A percentile compares a stretch with the other conserved stretches of the same genome.
These are phyloP conservation scores for Oryza australiensis DNA, from an alignment of 176 grass and related monocot genomes.

Conservation along the genomic window DNA sequence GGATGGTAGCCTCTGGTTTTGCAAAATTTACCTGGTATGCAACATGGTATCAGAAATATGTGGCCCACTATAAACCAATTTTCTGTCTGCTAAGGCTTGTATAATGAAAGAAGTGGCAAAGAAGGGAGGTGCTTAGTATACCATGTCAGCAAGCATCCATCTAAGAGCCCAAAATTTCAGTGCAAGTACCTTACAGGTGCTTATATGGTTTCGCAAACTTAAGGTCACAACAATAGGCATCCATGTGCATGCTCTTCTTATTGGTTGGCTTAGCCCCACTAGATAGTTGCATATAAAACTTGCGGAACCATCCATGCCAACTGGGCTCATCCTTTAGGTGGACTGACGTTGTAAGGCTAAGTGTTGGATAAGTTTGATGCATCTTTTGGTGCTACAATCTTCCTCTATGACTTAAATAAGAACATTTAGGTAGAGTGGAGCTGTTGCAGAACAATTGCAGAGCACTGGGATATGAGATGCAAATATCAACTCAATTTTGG, in stretches of 20 bases:
- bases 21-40: neutral
- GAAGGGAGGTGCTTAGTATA: neutral
- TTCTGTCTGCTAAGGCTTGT: neutral
- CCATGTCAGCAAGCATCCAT: neutral
- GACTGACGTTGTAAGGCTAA: neutral
- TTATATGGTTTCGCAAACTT: neutral
- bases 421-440: neutral
- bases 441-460: conserved; percentile 1
- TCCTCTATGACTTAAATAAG: conserved; percentile 2
- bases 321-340: neutral
- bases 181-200: neutral
- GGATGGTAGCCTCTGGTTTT: neutral
- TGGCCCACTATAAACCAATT: neutral
- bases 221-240: neutral
- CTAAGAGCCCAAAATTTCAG: neutral
- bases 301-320: too few relatives aligned
- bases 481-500: conserved; percentile 4
- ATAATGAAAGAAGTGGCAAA: neutral
- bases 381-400: neutral
- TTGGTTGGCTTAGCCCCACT: too few relatives aligned
- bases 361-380: conserved; percentile 3
- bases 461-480: neutral
- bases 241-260: too few relatives aligned
- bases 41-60: neutral
- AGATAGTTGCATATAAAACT: too few relatives aligned